Conservation (phyloP, 768 basidiomycete species). For the Tulasnella calospora region DNA sequence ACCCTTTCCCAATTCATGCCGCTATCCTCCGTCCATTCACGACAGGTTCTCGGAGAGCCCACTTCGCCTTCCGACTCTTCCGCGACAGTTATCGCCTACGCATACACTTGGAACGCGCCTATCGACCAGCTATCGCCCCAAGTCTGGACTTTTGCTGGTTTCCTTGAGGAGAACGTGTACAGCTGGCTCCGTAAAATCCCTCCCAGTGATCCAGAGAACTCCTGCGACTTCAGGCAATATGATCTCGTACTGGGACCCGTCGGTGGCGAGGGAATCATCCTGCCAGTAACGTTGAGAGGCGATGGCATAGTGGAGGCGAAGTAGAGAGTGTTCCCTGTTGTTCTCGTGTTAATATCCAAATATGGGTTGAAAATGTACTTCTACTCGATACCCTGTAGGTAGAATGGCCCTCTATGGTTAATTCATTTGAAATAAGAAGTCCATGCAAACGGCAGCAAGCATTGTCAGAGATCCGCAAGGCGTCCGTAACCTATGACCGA, state of each 20-base stretch:
- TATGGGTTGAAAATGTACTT: neutral
- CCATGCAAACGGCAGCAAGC: neutral
- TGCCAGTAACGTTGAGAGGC: neutral
- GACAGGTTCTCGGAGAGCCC: conserved; percentile 19
- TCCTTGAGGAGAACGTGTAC: conserved; percentile 67
- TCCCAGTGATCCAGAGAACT: conserved; percentile 40
- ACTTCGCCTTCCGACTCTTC: conserved; percentile 35
- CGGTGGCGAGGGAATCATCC: conserved; percentile 10
- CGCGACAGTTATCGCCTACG: conserved; percentile 48
- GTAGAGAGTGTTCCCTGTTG: neutral
- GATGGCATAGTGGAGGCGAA: neutral
- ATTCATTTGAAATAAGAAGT: neutral
- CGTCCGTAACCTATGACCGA: neutral
- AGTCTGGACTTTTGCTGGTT: conserved; percentile 77
- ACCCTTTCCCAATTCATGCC: conserved; percentile 47
- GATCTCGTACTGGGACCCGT: conserved; percentile 36
- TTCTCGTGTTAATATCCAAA: too few relatives aligned
- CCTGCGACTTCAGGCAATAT: conserved; percentile 48
- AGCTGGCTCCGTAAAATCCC: conserved; percentile 54
- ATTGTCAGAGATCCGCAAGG: neutral
- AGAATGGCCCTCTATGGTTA: neutral
- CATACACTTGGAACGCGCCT: conserved; percentile 62
- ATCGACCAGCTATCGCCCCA: conserved; percentile 47
- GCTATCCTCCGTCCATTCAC: neutral
- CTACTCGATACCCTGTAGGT: neutral